A percentile compares a stretch with the other conserved stretches of the same genome.
These are phyloP conservation scores for Magnusiomyces fungicola DNA, from an alignment of 1,139 yeast species.

Conservation along the genomic window DNA sequence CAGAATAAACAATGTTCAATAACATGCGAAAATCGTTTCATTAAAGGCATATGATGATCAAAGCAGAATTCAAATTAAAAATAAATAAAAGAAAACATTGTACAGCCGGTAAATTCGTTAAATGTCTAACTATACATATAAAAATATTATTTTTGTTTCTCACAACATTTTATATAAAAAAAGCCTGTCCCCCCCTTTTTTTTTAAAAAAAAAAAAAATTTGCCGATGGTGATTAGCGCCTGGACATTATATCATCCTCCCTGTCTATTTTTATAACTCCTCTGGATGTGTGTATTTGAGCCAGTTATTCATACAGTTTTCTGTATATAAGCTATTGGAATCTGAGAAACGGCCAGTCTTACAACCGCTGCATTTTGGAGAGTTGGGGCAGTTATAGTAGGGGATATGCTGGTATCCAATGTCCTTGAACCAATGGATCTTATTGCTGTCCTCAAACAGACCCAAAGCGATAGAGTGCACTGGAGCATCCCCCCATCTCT, in stretches of 20 bases:
- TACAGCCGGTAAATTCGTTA: too few relatives aligned
- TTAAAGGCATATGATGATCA: too few relatives aligned
- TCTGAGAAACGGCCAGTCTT: slow-evolving; percentile 40
- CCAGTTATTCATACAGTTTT: slow-evolving; percentile 71
- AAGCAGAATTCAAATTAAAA: too few relatives aligned
- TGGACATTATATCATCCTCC: neutral
- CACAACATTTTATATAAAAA: too few relatives aligned
- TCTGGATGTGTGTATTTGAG: slow-evolving; percentile 32
- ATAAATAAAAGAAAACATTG: too few relatives aligned
- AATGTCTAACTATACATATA: too few relatives aligned
- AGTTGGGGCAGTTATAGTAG: slow-evolving; percentile 54
- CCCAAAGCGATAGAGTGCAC: slow-evolving; percentile 72
- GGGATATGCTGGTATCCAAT: slow-evolving; percentile 73
- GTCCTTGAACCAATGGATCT: slow-evolving; percentile 83
- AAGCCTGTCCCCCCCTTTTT: too few relatives aligned
- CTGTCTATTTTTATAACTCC: neutral
- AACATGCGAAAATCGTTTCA: too few relatives aligned
- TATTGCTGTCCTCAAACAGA: slow-evolving; percentile 58
- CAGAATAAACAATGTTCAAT: too few relatives aligned
- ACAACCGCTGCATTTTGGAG: slow-evolving; percentile 38
- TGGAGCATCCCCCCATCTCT: slow-evolving; percentile 91
- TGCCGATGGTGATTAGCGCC: too few relatives aligned
- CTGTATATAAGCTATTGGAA: slow-evolving; percentile 44
- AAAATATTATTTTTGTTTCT: too few relatives aligned
- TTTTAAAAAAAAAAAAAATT: too few relatives aligned